A percentile compares a stretch with the other conserved stretches of the same genome.
phyloP scores from a whole-genome alignment of 345 rosid species.

The Rhodomyrtus tomentosa region DNA sequence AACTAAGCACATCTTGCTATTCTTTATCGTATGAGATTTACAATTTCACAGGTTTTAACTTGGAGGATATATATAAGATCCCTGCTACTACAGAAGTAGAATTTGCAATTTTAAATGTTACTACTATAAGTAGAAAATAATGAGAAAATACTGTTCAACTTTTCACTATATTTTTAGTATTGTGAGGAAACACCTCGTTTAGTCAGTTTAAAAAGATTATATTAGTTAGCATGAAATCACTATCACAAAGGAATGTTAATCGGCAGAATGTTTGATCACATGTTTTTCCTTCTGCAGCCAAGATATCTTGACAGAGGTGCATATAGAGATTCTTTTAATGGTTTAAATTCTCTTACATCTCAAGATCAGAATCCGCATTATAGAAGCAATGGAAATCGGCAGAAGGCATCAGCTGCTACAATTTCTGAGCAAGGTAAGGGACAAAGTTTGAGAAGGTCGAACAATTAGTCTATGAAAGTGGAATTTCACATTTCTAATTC shows the following conservation, averaged over 20 bases:
- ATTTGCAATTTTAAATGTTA: background rate
- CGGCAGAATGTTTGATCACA: background rate
- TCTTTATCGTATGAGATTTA: background rate
- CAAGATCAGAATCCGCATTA: conserved; percentile 41
- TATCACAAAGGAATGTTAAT: background rate
- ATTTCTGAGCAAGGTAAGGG: conserved; percentile 86
- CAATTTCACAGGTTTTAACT: too few species aligned
- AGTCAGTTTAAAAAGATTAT: background rate
- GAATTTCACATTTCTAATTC: background rate
- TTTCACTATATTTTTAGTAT: background rate
- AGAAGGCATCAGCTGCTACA: conserved; percentile 56
- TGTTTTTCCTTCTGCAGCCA: conserved; percentile 27
- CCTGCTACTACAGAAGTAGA: background rate
- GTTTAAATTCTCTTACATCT: conserved; percentile 39
- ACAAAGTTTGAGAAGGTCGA: background rate
- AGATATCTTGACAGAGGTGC: conserved; percentile 53
- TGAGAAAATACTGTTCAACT: background rate
- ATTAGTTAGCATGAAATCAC: background rate
- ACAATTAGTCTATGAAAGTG: background rate
- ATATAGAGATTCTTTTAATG: conserved; percentile 34
- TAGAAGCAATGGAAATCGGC: conserved; percentile 49
- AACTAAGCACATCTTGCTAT: background rate
- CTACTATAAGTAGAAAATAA: background rate
- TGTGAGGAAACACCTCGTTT: background rate
- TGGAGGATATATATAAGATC: too few species aligned